Evolutionary conservation across 805 yeast species (phyloP).

Genomic region (Yarrowia hollandica): DNA sequence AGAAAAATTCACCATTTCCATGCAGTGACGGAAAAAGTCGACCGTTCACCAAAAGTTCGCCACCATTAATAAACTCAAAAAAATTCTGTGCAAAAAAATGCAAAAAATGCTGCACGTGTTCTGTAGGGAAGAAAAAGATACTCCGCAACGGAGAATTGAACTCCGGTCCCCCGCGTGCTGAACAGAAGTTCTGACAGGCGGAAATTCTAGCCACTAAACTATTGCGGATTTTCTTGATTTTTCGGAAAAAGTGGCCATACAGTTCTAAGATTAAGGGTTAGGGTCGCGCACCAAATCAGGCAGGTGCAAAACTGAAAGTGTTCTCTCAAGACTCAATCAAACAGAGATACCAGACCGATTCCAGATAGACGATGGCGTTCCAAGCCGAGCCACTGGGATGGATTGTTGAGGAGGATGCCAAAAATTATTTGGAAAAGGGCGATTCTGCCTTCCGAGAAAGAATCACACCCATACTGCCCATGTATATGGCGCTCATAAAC

Average conservation of each 20-base stretch:
- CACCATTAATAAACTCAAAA: no score
- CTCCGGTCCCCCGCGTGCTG: constrained; percentile 29
- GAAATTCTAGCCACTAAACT: constrained; percentile 46
- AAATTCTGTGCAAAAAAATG: no score
- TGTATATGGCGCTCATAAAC: neutral
- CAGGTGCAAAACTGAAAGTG: neutral
- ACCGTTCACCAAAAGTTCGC: no score
- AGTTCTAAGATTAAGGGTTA: neutral
- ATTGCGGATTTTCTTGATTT: constrained; percentile 32
- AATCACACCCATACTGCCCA: neutral
- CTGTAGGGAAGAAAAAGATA: no score
- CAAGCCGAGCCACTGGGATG: neutral
- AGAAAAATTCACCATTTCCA: no score
- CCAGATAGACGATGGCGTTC: neutral
- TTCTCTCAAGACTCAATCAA: neutral
- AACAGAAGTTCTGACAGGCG: constrained; percentile 41
- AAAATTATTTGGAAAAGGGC: neutral
- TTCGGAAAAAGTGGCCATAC: neutral
- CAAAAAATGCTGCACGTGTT: no score
- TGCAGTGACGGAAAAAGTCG: no score
- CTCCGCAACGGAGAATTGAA: constrained; percentile 29
- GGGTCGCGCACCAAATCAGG: neutral
- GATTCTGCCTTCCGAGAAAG: neutral
- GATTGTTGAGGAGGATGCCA: constrained; percentile 10
- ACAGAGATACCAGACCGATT: neutral